These are phyloP conservation scores for Claviceps quebecensis DNA, from an alignment of 2,329 filamentous ascomycete species.

Conservation along the genomic window DNA sequence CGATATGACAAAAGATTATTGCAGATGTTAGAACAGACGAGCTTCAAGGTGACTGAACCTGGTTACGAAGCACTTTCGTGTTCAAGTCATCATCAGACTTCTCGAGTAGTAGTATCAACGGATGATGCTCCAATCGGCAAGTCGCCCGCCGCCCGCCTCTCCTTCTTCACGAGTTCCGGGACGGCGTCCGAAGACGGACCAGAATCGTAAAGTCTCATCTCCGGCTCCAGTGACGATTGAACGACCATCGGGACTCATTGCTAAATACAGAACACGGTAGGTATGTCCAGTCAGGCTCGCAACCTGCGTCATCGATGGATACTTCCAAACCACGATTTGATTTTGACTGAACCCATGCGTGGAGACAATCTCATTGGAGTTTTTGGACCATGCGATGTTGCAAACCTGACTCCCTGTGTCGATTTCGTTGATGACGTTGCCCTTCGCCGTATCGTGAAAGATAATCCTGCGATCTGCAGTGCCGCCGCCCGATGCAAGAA, in stretches of 20 bases:
- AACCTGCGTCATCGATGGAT: constrained; percentile 94
- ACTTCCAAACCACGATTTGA: constrained; percentile 99
- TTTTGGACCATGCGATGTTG: constrained; percentile 93
- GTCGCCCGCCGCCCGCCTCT: constrained; percentile 41
- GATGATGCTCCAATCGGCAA: constrained; percentile 75
- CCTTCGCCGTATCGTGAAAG: constrained; percentile 92
- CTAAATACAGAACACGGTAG: constrained; percentile 87
- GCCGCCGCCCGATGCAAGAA: constrained; percentile 90
- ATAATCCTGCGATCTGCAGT: constrained; percentile 94
- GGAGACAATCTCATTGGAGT: constrained; percentile 92
- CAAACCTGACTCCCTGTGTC: constrained; percentile 98
- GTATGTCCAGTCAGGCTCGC: constrained; percentile 92
- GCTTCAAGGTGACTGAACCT: background rate
- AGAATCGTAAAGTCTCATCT: constrained; percentile 91
- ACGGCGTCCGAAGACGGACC: constrained; percentile 86
- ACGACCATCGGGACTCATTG: constrained; percentile 92
- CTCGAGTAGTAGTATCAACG: constrained; percentile 27
- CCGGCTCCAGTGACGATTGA: constrained; percentile 91
- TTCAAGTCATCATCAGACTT: background rate
- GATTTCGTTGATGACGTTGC: constrained; percentile 67
- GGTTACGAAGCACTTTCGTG: background rate
- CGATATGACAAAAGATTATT: background rate
- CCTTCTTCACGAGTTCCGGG: constrained; percentile 58
- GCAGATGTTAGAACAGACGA: background rate
- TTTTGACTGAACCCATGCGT: constrained; percentile 97